phyloP scores from a whole-genome alignment of 2,329 filamentous ascomycete species.

The Microsporum ferrugineum region DNA sequence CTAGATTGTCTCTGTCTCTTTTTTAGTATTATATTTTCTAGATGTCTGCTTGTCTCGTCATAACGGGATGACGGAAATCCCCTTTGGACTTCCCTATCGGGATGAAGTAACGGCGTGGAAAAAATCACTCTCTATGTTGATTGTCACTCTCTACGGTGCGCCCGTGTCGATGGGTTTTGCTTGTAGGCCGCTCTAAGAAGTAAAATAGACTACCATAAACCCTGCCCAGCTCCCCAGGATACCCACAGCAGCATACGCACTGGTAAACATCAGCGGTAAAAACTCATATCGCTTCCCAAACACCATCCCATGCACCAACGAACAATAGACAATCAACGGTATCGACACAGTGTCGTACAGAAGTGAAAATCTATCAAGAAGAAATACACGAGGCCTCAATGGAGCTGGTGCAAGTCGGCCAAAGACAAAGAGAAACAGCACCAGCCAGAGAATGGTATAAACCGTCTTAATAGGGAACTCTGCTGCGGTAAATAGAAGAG shows the following conservation, averaged over 20 bases:
- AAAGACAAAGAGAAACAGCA: conserved; percentile 74
- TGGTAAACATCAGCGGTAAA: conserved; percentile 91
- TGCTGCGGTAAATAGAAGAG: conserved; percentile 77
- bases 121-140: background rate
- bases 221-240: conserved; percentile 92
- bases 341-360: conserved; percentile 84
- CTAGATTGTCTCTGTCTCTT: conserved; percentile 8
- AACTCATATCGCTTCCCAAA: conserved; percentile 77
- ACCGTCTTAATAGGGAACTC: conserved; percentile 91
- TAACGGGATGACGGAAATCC: background rate
- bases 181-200: conserved; percentile 16
- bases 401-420: conserved; percentile 79
- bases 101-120: background rate
- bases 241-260: conserved; percentile 86
- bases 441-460: conserved; percentile 86
- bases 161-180: background rate
- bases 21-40: background rate
- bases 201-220: conserved; percentile 85
- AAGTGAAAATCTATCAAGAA: conserved; percentile 81
- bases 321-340: conserved; percentile 80
- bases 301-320: conserved; percentile 66
- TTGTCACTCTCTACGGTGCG: background rate
- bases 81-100: background rate
- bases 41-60: background rate
- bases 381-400: conserved; percentile 65